Base-by-base conservation (phyloP, 805 yeast species). In the Metschnikowia dekortorum region DNA sequence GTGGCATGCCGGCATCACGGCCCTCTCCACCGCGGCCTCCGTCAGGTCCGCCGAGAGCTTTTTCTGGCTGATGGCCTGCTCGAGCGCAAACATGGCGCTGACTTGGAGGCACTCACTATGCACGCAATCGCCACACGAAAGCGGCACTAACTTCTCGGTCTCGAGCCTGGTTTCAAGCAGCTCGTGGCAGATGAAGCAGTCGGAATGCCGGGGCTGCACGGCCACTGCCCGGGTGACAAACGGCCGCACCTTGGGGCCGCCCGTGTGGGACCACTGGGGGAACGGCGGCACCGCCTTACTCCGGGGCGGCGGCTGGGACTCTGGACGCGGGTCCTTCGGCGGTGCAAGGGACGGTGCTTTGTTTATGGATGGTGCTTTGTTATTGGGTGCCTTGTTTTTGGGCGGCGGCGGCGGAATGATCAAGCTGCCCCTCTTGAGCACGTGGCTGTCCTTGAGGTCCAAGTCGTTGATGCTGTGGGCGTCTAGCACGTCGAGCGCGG, bases 41-140 rank as follows among this genome's bases (percentile, higher is more conserved):
- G 49, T 18, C 30, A 29, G 39, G 8, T 16, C 22, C 18, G 28
- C 35, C 4, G 47, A 38, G 26, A 49, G 37, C 4, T 30, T 13
- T 2, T 46, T 47, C 22, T 36, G 22, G 30, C 34, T 22, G 2
- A 47, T 40, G 11, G 53, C 47, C 37, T 36, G 33, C 16, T 56
- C 58, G 6, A 54, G 48, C 6, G 50, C 46, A n/a, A 47, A 44
- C 13, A 50, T 51, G 36, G 52, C 52, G 16, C 45, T 48, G 11
- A 53, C 39, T 2, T 66, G 51, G 13, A 82, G 68, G 60, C 89
- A 84, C 49, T 81, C 80, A 46, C 80, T 83, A 60, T 84, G 89
- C 37, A 75, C 69, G 40, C 68, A 63, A 60, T 83, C 87, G 1
- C 75, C 78, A 64, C 89, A 84, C 37, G 62, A 63, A 32, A 83